Evolutionary conservation across 805 yeast species (phyloP), one percentile per base, ranked within the genome.

Genomic region (Zygosaccharomyces pseudorouxii): DNA sequence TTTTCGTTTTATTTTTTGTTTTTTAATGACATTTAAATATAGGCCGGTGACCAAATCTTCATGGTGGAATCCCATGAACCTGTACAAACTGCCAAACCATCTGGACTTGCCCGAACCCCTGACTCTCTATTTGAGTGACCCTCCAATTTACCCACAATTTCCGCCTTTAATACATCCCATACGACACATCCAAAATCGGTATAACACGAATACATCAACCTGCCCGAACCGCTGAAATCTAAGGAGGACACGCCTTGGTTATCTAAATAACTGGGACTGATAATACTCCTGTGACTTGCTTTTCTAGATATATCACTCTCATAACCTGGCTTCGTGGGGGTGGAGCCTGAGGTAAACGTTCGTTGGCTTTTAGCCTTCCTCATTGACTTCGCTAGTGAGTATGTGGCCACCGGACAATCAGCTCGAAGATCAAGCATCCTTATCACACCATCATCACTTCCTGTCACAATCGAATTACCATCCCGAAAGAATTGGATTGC

Each of bases 11-110:
- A 12, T 12, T n/a, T 30, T 30, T 30, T 2, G n/a, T 18, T 31
- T 31, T 14, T 25, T 9, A 20, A 20, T 20, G 22, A 20, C 22
- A 33, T 33, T 18, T 14, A 51, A 18, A 49, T 45, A 50, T 58
- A 64, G 14, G 48, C 46, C n/a, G 77, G 74, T 0, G 77, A 67
- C 89, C 90, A 86, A 1, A 86, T 70, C 55, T 78, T 80, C 55
- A 85, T 75, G 1, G 90, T 80, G 6, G 81, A 67, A 61, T 88
- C 96, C 86, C 95, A 84, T 1, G 92, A 84, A 1, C 86, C 84
- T 1, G 96, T 86, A 48, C 84, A 81, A 8, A 89, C 74, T 0
- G 84, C 89, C 19, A 78, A 61, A 0, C 97, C 96, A 65, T 88
- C 87, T 0, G 82, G 82, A 54, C 89, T 78, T 1, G 82, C 75